phyloP scores from a whole-genome alignment of 192 early-diverging fungal species.

The Coemansia sp. region DNA sequence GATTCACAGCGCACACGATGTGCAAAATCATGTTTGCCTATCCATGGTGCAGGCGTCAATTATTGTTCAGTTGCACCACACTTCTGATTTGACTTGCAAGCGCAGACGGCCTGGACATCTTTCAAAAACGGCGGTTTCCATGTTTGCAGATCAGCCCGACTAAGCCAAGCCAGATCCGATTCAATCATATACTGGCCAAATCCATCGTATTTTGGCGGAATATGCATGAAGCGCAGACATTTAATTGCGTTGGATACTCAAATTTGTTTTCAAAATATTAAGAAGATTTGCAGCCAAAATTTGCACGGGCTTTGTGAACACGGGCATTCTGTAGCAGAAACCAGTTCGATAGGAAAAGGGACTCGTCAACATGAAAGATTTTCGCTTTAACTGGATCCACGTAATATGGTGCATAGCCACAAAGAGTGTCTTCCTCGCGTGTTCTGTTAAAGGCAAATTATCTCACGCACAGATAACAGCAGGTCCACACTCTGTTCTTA shows the following conservation, averaged over 20 bases:
- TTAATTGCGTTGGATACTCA: not conserved
- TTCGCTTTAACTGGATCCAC: conserved; percentile 7
- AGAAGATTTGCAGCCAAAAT: not conserved
- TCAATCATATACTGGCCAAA: not conserved
- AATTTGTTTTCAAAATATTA: not conserved
- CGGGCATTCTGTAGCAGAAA: not conserved
- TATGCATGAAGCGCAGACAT: not conserved
- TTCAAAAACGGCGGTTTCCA: conserved; percentile 1
- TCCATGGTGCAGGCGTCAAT: not conserved
- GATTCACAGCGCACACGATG: not conserved
- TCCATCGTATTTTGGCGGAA: not conserved
- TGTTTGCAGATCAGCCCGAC: conserved; percentile 14
- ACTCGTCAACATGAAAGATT: not conserved
- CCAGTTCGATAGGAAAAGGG: not conserved
- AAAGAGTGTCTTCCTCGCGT: not conserved
- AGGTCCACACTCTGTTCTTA: not conserved
- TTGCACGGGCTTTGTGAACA: not conserved
- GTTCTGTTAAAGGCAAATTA: not conserved
- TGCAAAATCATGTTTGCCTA: not conserved
- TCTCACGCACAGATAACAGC: not conserved
- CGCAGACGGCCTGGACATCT: not conserved
- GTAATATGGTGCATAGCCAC: not conserved
- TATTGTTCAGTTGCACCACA: not conserved
- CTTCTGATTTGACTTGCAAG: conserved; percentile 3
- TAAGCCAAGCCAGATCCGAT: not conserved